A percentile compares a stretch with the other conserved stretches of the same genome.
phyloP scores from a whole-genome alignment of 495 filamentous ascomycete genomes.

The Bacidia gigantensis region DNA sequence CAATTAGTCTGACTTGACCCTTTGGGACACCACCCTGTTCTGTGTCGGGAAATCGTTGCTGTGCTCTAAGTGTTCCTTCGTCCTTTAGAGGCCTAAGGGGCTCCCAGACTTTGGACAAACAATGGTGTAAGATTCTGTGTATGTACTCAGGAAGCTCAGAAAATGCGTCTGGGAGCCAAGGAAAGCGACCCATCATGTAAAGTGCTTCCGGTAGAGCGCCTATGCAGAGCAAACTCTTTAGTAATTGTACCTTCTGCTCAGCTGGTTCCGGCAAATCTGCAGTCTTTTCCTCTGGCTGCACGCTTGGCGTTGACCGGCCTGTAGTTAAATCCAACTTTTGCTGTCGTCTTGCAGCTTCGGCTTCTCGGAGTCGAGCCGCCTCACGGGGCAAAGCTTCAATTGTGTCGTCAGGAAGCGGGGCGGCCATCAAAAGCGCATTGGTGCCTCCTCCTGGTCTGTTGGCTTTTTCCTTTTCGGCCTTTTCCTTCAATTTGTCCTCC shows the following conservation, averaged over 20 bases:
- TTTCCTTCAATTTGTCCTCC: slow-evolving; percentile 54
- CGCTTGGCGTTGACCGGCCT: slow-evolving; percentile 30
- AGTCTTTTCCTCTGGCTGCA: slow-evolving; percentile 39
- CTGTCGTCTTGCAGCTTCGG: slow-evolving; percentile 25
- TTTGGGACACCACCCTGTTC: slow-evolving; percentile 53
- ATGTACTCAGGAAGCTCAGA: slow-evolving; percentile 66
- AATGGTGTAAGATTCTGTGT: slow-evolving; percentile 71
- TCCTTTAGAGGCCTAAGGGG: slow-evolving; percentile 34
- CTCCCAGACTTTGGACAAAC: slow-evolving; percentile 54
- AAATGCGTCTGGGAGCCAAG: slow-evolving; percentile 74
- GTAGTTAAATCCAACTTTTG: slow-evolving; percentile 38
- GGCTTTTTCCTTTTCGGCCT: slow-evolving; percentile 59
- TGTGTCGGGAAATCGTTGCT: slow-evolving; percentile 37
- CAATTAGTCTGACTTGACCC: slow-evolving; percentile 45
- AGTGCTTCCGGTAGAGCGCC: slow-evolving; percentile 88
- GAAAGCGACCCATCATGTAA: slow-evolving; percentile 81
- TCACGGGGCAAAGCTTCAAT: slow-evolving; percentile 17
- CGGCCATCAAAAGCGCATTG: slow-evolving; percentile 86
- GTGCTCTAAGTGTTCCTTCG: slow-evolving; percentile 26
- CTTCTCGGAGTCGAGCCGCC: slow-evolving; percentile 30
- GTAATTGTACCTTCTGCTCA: slow-evolving; percentile 79
- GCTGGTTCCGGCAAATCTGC: slow-evolving; percentile 59
- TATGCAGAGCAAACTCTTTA: slow-evolving; percentile 76
- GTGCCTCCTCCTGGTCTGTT: slow-evolving; percentile 48
- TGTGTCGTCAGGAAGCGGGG: slow-evolving; percentile 74